Evolutionary conservation across 495 filamentous ascomycete genomes (phyloP).

Genomic region (Penicillium malachiteum): DNA sequence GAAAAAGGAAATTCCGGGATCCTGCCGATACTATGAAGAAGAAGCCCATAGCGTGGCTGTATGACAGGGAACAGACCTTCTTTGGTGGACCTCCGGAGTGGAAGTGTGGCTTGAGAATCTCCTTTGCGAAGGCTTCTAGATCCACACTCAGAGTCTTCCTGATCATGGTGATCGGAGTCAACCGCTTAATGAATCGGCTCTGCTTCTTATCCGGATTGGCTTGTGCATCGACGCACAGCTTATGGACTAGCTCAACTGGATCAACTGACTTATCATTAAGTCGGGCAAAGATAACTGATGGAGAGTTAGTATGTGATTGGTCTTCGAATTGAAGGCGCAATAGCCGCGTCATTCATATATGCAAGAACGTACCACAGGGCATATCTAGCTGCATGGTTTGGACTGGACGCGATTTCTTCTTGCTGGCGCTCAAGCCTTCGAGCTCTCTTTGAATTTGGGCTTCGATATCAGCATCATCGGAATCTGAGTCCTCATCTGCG

Average conservation of each 20-base stretch:
- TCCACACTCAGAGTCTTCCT: constrained; percentile 78
- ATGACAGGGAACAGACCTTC: constrained; percentile 39
- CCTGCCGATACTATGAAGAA: neutral
- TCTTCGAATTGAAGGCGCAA: neutral
- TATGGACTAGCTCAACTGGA: constrained; percentile 74
- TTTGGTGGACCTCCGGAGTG: constrained; percentile 50
- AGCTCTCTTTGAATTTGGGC: constrained; percentile 78
- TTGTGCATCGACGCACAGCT: constrained; percentile 67
- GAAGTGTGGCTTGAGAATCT: constrained; percentile 73
- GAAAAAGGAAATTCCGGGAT: neutral
- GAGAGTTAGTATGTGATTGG: constrained; percentile 12
- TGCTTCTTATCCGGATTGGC: constrained; percentile 52
- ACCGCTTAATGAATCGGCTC: constrained; percentile 74
- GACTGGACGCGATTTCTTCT: constrained; percentile 52
- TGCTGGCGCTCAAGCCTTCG: constrained; percentile 56
- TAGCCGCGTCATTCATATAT: neutral
- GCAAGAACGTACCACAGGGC: constrained; percentile 68
- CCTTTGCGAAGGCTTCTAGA: constrained; percentile 65
- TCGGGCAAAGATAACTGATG: constrained; percentile 43
- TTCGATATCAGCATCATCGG: constrained; percentile 70
- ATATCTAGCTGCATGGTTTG: constrained; percentile 67
- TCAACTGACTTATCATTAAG: constrained; percentile 63
- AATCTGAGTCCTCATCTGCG: constrained; percentile 35
- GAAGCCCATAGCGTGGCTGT: neutral
- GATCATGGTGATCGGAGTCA: constrained; percentile 76